These are phyloP conservation scores for Rutidosis leptorrhynchoides DNA, from an alignment of 129 eudicot genomes.

Conservation along the genomic window DNA sequence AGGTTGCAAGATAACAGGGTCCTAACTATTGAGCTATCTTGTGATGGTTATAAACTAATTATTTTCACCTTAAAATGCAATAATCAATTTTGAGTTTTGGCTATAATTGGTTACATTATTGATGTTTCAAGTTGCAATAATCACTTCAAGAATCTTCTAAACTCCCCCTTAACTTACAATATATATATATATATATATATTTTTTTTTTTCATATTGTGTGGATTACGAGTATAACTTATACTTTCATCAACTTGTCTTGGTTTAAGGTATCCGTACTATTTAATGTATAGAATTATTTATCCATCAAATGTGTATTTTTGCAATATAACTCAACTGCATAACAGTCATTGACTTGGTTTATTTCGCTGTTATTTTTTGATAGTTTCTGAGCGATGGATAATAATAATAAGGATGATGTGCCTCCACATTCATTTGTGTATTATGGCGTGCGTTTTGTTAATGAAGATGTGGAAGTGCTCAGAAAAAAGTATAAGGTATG, in stretches of 20 bases:
- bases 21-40: too few species aligned
- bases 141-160: not conserved
- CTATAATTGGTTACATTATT: not conserved
- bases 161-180: slow-evolving; percentile 1
- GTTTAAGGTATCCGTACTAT: slow-evolving; percentile 3
- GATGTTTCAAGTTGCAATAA: slow-evolving; percentile 5
- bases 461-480: slow-evolving; percentile 10
- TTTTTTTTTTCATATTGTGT: not conserved
- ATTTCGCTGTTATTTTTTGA: not conserved
- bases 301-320: not conserved
- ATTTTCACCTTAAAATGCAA: not conserved
- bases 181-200: too few species aligned
- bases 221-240: not conserved
- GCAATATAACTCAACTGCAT: slow-evolving; percentile 9
- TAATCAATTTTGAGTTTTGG: slow-evolving; percentile 13
- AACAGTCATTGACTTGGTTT: slow-evolving; percentile 3
- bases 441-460: not conserved
- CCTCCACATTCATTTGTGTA: not conserved
- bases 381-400: slow-evolving; percentile 17
- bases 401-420: slow-evolving; percentile 17
- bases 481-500: slow-evolving; percentile 14
- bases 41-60: not conserved
- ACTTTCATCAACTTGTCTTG: slow-evolving; percentile 6
- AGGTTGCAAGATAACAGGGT: too few species aligned
- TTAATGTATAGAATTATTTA: not conserved